phyloP scores from a whole-genome alignment of 208 protist genomes.

The Wallacemonas sp. region DNA sequence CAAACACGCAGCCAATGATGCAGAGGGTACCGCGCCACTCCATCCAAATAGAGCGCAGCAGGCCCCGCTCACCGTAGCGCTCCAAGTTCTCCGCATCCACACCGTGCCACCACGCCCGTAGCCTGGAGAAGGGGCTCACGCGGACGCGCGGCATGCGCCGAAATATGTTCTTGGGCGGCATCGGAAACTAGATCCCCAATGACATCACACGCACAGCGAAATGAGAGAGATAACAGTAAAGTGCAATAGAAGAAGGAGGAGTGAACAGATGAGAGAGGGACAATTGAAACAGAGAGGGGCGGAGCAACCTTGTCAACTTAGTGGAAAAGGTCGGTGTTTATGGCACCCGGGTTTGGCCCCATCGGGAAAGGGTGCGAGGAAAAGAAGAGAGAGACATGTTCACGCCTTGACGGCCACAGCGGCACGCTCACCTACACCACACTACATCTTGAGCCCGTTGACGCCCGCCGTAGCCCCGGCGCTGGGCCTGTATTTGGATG shows the following conservation, averaged over 20 bases:
- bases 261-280: too few species aligned
- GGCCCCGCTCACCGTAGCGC: conserved; percentile 66
- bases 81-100: conserved; percentile 63
- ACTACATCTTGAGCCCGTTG: too few species aligned
- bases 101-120: conserved; percentile 80
- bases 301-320: too few species aligned
- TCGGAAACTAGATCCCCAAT: background rate
- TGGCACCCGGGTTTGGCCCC: background rate
- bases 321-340: too few species aligned
- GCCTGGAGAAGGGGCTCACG: conserved; percentile 58
- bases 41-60: conserved; percentile 67
- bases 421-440: too few species aligned
- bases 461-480: too few species aligned
- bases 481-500: too few species aligned
- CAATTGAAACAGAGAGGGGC: too few species aligned
- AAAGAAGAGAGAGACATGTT: background rate
- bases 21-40: conserved; percentile 73
- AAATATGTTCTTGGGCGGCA: conserved; percentile 38
- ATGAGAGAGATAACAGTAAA: too few species aligned
- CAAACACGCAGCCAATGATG: conserved; percentile 36
- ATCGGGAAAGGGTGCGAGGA: background rate
- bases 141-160: conserved; percentile 32
- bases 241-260: too few species aligned
- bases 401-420: too few species aligned
- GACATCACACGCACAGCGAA: background rate